Conservation (phyloP, 75 land plant species). For the Pinus albicaulis region DNA sequence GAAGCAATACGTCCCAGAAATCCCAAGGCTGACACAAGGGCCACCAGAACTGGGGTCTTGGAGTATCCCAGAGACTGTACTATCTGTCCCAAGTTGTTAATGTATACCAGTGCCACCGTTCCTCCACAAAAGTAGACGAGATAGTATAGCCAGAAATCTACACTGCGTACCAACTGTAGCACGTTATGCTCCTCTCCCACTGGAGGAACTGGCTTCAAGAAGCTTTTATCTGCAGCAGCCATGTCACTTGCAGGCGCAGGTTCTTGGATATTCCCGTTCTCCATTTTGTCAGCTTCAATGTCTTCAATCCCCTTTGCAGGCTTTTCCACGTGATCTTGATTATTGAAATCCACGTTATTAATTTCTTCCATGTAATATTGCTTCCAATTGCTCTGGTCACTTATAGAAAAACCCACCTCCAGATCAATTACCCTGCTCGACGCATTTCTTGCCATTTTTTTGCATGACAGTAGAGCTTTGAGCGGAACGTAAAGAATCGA, state of each 20-base stretch:
- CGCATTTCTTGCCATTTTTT: constrained; percentile 6
- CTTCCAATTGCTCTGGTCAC: background rate
- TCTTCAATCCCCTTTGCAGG: background rate
- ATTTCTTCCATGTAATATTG: constrained; percentile 7
- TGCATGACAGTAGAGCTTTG: background rate
- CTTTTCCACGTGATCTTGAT: constrained; percentile 16
- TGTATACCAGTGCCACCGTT: constrained; percentile 57
- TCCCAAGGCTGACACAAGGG: no score
- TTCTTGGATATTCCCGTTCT: background rate
- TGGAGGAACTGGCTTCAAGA: background rate
- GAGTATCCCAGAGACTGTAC: constrained; percentile 45
- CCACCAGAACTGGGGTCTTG: constrained; percentile 18
- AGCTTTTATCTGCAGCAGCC: constrained; percentile 8
- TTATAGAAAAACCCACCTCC: background rate
- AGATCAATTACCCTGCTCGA: constrained; percentile 1
- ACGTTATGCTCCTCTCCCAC: constrained; percentile 59
- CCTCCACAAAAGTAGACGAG: constrained; percentile 59
- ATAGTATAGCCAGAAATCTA: constrained; percentile 64
- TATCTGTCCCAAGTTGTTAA: constrained; percentile 71
- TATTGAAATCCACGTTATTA: background rate
- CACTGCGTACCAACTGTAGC: constrained; percentile 19
- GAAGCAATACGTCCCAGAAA: no score
- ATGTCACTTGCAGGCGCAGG: background rate
- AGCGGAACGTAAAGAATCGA: background rate
- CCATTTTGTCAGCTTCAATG: background rate